Evolutionary conservation across 257 asterid genomes (phyloP).

Genomic region (Nicotiana attenuata): DNA sequence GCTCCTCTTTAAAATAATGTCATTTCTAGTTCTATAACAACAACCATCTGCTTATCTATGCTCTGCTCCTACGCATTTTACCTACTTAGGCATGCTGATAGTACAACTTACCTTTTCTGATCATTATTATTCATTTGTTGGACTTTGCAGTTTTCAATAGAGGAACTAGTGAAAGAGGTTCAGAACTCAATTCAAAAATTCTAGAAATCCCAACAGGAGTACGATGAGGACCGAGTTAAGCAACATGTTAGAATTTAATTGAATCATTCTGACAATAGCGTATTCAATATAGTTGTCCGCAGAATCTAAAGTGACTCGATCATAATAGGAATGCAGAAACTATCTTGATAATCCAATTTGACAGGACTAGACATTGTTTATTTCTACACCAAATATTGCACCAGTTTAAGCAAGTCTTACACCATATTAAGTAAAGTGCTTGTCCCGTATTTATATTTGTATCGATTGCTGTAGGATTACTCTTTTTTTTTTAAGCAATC

Average conservation of each 20-base stretch:
- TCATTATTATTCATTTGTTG: conserved; percentile 2
- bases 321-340: not conserved
- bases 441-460: too few relatives aligned
- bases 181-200: too few relatives aligned
- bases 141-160: conserved; percentile 55
- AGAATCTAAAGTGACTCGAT: not conserved
- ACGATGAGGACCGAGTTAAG: too few relatives aligned
- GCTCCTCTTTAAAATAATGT: too few relatives aligned
- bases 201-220: too few relatives aligned
- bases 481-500: too few relatives aligned
- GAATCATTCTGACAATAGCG: conserved; percentile 1
- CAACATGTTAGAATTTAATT: conserved; percentile 51
- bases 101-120: not conserved
- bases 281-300: not conserved
- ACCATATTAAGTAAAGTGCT: not conserved
- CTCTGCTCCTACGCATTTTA: not conserved
- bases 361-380: too few relatives aligned
- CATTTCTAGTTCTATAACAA: too few relatives aligned
- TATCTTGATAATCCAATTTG: not conserved
- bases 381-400: not conserved
- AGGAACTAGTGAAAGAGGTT: conserved; percentile 76
- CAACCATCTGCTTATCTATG: too few relatives aligned
- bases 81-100: not conserved
- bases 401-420: not conserved
- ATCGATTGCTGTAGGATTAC: too few relatives aligned